Evolutionary conservation across 2,329 filamentous ascomycete genomes (phyloP).

Genomic region (Penicillium sp.): DNA sequence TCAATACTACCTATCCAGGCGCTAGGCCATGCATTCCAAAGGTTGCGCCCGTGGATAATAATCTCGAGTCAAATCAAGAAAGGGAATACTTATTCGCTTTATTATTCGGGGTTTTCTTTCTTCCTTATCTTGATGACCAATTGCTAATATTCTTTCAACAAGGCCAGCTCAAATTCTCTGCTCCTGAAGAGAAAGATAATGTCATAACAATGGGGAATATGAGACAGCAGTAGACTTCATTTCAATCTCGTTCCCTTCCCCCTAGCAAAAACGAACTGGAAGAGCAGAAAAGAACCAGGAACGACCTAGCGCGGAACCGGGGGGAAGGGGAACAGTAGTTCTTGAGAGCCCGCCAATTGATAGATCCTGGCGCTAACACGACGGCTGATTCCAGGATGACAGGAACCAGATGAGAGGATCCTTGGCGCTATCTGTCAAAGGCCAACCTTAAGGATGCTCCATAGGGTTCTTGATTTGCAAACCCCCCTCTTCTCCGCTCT

Average conservation of each 20-base stretch:
- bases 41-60: neutral
- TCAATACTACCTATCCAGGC: constrained; percentile 1
- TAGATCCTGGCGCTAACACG: constrained; percentile 29
- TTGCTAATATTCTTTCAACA: neutral
- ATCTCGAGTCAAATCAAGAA: neutral
- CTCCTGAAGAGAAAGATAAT: neutral
- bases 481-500: constrained; percentile 28
- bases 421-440: constrained; percentile 36
- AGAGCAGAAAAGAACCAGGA: constrained; percentile 11
- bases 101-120: neutral
- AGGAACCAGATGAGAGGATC: constrained; percentile 25
- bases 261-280: neutral
- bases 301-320: constrained; percentile 17
- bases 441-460: constrained; percentile 30
- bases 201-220: neutral
- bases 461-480: constrained; percentile 27
- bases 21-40: neutral
- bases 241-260: no score
- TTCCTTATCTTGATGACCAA: neutral
- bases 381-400: constrained; percentile 27
- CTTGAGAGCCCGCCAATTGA: constrained; percentile 27
- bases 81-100: neutral
- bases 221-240: neutral
- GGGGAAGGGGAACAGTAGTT: constrained; percentile 23
- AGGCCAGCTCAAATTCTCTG: neutral